These are phyloP conservation scores for Parsonsia alboflavescens DNA, from an alignment of 257 asterid genomes.

Conservation along the genomic window DNA sequence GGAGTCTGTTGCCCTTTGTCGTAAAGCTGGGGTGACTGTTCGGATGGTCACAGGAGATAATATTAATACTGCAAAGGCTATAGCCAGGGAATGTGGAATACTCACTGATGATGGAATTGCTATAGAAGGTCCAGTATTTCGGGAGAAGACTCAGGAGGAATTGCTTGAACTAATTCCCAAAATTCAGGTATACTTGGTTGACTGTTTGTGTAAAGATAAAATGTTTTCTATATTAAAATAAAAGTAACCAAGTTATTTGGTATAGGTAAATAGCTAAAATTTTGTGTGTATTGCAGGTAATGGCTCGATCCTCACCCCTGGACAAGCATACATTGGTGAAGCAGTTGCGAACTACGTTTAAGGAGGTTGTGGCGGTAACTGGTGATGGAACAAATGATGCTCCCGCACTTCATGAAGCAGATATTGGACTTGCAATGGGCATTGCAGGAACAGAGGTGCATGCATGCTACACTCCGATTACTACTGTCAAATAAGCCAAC, in stretches of 20 bases:
- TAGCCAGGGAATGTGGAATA: conserved; percentile 95
- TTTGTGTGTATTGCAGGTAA: conserved; percentile 42
- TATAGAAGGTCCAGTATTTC: conserved; percentile 86
- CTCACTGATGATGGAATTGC: conserved; percentile 88
- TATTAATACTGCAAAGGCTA: conserved; percentile 85
- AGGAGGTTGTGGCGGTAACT: conserved; percentile 94
- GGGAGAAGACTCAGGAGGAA: conserved; percentile 75
- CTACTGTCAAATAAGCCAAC: neutral
- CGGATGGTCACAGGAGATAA: conserved; percentile 98
- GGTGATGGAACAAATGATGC: conserved; percentile 99
- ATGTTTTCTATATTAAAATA: neutral
- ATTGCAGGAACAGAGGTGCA: conserved; percentile 94
- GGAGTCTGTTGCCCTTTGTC: conserved; percentile 90
- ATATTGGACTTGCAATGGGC: conserved; percentile 98
- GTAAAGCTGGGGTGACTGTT: conserved; percentile 78
- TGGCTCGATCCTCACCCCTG: conserved; percentile 95
- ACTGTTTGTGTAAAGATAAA: neutral
- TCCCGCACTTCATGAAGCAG: conserved; percentile 98
- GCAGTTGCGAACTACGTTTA: conserved; percentile 73
- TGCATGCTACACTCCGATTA: neutral
- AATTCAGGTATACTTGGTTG: conserved; percentile 54
- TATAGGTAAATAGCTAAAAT: neutral
- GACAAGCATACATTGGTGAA: conserved; percentile 90
- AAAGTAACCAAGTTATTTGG: neutral
- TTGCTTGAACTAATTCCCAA: conserved; percentile 65